Conservation (phyloP, 1,139 yeast species). For the Yamadazyma blattariae region DNA sequence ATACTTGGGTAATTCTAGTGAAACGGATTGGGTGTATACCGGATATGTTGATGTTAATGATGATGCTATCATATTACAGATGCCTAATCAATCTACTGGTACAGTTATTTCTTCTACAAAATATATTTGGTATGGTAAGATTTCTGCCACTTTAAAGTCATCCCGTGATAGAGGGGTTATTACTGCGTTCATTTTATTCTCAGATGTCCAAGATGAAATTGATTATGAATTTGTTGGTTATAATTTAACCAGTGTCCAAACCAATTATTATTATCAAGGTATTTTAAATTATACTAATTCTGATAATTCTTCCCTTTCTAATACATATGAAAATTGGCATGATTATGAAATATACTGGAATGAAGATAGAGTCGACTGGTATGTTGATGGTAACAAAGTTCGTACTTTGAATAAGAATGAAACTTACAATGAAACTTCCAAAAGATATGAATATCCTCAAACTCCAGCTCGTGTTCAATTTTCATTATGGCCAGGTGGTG, state of each 20-base stretch:
- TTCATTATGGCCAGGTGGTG: conserved; percentile 94
- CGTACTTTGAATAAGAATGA: conserved; percentile 66
- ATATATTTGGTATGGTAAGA: conserved; percentile 86
- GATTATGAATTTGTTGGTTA: conserved; percentile 86
- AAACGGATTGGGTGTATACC: conserved; percentile 69
- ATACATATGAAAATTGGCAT: conserved; percentile 70
- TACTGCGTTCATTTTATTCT: conserved; percentile 79
- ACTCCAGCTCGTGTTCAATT: conserved; percentile 86
- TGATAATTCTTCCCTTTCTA: conserved; percentile 39
- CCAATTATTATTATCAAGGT: conserved; percentile 81
- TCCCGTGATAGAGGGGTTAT: conserved; percentile 80
- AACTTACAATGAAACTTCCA: conserved; percentile 66
- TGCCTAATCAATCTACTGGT: conserved; percentile 79
- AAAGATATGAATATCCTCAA: conserved; percentile 72
- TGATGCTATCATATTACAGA: conserved; percentile 61
- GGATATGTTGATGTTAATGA: conserved; percentile 61
- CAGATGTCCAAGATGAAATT: conserved; percentile 86
- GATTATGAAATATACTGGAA: conserved; percentile 82
- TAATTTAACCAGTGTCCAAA: conserved; percentile 61
- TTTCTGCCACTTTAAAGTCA: conserved; percentile 65
- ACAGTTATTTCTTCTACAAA: conserved; percentile 78
- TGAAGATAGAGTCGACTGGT: conserved; percentile 71
- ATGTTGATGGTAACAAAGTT: conserved; percentile 63
- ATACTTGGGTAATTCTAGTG: conserved; percentile 70
- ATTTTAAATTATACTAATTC: conserved; percentile 64